Percentiles rank a stretch among this genome's conserved stretches.
These are phyloP conservation scores for Chalara sp. DNA, from an alignment of 2,329 filamentous ascomycete genomes.

Conservation along the genomic window DNA sequence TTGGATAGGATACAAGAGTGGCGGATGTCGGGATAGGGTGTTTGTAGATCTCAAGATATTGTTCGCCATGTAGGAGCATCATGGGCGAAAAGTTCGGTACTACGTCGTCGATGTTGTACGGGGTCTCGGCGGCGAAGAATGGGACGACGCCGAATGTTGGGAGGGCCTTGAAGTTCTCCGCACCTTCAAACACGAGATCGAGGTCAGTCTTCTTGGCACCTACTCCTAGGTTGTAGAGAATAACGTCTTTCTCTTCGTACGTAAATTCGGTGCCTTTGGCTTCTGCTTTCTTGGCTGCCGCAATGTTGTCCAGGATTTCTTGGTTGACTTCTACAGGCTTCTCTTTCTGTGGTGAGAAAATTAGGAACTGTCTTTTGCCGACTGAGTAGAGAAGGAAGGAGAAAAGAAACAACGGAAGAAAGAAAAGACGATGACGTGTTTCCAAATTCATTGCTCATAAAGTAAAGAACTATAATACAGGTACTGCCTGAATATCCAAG, in stretches of 20 bases:
- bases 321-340: slow-evolving; percentile 40
- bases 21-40: slow-evolving; percentile 85
- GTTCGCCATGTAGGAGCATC: slow-evolving; percentile 98
- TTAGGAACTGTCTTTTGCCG: too few species aligned
- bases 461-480: too few species aligned
- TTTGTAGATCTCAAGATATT: slow-evolving; percentile 91
- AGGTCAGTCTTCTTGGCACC: slow-evolving; percentile 89
- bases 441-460: too few species aligned
- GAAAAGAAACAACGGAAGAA: background rate
- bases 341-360: background rate
- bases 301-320: slow-evolving; percentile 68
- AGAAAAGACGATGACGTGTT: too few species aligned
- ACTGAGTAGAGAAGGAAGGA: slow-evolving; percentile 9
- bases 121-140: slow-evolving; percentile 76
- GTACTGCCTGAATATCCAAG: background rate
- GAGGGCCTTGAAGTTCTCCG: slow-evolving; percentile 86
- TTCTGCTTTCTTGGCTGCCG: slow-evolving; percentile 65
- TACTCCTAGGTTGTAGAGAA: slow-evolving; percentile 92
- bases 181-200: slow-evolving; percentile 81
- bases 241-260: slow-evolving; percentile 81
- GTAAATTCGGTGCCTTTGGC: slow-evolving; percentile 68
- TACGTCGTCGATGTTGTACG: slow-evolving; percentile 74
- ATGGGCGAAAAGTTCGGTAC: slow-evolving; percentile 96
- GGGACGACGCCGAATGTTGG: slow-evolving; percentile 96
- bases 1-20: slow-evolving; percentile 66